These are phyloP conservation scores for Litchi chinensis DNA, from an alignment of 345 rosid genomes.

Conservation along the genomic window DNA sequence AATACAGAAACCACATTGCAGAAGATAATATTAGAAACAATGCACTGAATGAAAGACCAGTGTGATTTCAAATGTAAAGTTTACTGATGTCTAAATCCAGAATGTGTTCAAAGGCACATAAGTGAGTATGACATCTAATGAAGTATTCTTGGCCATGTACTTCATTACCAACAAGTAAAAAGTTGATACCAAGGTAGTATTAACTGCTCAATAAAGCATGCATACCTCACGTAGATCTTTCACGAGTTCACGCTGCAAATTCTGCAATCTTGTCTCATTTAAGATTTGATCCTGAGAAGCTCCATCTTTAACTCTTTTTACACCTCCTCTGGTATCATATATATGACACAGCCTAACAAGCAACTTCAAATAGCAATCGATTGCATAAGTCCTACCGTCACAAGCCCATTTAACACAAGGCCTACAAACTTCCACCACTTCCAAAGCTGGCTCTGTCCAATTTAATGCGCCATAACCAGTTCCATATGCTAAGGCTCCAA, in stretches of 20 bases:
- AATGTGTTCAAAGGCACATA: neutral
- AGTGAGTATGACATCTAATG: neutral
- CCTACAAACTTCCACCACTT: constrained; percentile 96
- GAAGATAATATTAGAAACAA: neutral
- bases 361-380: constrained; percentile 94
- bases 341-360: constrained; percentile 93
- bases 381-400: constrained; percentile 94
- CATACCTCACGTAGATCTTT: constrained; percentile 87
- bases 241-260: constrained; percentile 87
- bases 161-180: constrained; percentile 4
- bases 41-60: neutral
- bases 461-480: constrained; percentile 98
- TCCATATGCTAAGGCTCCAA: constrained; percentile 98
- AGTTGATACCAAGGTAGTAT: constrained; percentile 7
- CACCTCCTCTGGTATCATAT: constrained; percentile 96
- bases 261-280: constrained; percentile 92
- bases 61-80: neutral
- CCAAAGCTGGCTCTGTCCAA: constrained; percentile 98
- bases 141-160: neutral
- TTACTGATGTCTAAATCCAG: neutral
- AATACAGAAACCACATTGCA: neutral
- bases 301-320: constrained; percentile 94
- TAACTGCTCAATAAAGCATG: constrained; percentile 11
- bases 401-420: constrained; percentile 99
- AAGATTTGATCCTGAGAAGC: constrained; percentile 97